Base-by-base conservation (phyloP, 2,329 filamentous ascomycete genomes). In the Fusarium sacchari region DNA sequence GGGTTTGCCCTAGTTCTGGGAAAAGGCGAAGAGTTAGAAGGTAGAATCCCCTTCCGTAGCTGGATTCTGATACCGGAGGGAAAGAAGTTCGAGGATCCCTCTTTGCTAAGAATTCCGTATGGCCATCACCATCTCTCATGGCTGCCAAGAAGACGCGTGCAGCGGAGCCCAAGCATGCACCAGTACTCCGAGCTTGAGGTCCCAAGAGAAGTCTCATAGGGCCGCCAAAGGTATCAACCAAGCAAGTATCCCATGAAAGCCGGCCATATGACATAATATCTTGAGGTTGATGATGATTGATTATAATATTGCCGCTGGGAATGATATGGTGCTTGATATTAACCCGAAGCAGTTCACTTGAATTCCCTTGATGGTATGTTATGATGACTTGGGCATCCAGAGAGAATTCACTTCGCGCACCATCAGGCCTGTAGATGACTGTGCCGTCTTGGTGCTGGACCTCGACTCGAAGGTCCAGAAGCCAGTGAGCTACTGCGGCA, bases 261-360 rank as follows among this genome's bases (percentile, higher is more conserved):
- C 55, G 15, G 0, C 55, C 39, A 18, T 0, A 34, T 6, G 39
- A 34, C 9, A 34, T 42, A 2, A 6, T 6, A 6, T 42, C 22
- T 5, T 8, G 0, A 22, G 5, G 0, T 8, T 12, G 0, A 2
- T 1, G 0, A 20, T 2, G 1, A 0, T 14, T 0, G 11, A 56
- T 7, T 12, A 40, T 15, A 0, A 30, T 0, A 0, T 11, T 6
- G 8, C 39, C 39, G 2, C 9, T 22, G 0, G 9, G 12, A 9
- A 57, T 26, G 0, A 6, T 5, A 2, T 44, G 2, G 2, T 34
- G 18, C 3, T 17, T 57, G 0, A 3, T 0, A 0, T 2, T 6
- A 17, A 44, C 30, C 14, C 10, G 40, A 5, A 57, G 10, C 2
- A 24, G 0, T 5, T 36, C n/a, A 7, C 3, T 22, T 2, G n/a